A percentile compares a stretch with the other conserved stretches of the same genome.
Evolutionary conservation across 177 flowering plant species (phyloP).

Genomic region (Telopea speciosissima): DNA sequence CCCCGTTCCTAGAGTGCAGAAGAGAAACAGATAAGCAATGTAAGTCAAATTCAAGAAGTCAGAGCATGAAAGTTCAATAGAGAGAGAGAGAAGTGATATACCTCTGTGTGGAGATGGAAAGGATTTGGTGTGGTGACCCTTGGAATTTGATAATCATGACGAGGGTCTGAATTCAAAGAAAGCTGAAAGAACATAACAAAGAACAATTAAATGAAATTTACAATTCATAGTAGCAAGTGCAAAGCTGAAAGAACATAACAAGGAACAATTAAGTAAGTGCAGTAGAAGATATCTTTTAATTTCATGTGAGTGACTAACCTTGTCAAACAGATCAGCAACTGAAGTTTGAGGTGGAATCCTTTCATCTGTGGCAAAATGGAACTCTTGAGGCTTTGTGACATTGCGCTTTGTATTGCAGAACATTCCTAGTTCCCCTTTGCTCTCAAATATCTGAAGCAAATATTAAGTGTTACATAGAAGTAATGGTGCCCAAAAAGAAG

Average conservation of each 20-base stretch:
- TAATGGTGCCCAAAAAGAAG: not conserved
- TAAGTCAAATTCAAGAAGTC: not conserved
- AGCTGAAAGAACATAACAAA: constrained; percentile 42
- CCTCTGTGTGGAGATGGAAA: constrained; percentile 88
- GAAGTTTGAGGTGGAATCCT: constrained; percentile 52
- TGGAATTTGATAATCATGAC: constrained; percentile 43
- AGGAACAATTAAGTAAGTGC: not conserved
- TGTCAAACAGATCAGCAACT: constrained; percentile 69
- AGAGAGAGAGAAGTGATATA: constrained; percentile 9
- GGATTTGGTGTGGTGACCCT: constrained; percentile 77
- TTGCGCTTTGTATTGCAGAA: constrained; percentile 61
- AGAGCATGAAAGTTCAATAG: not conserved
- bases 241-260: constrained; percentile 49
- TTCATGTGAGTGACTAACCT: constrained; percentile 31
- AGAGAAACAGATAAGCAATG: not conserved
- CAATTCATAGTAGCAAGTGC: not conserved
- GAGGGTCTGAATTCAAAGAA: constrained; percentile 62
- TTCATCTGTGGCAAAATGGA: constrained; percentile 86
- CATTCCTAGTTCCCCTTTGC: constrained; percentile 81
- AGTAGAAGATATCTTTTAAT: not conserved
- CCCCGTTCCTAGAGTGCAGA: constrained; percentile 61
- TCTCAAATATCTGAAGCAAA: constrained; percentile 69
- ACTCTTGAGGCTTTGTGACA: constrained; percentile 76
- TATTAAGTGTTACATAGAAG: not conserved
- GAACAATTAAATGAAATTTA: not conserved